These are phyloP conservation scores for Schrenkiella parvula DNA, from an alignment of 345 rosid genomes.

Conservation along the genomic window DNA sequence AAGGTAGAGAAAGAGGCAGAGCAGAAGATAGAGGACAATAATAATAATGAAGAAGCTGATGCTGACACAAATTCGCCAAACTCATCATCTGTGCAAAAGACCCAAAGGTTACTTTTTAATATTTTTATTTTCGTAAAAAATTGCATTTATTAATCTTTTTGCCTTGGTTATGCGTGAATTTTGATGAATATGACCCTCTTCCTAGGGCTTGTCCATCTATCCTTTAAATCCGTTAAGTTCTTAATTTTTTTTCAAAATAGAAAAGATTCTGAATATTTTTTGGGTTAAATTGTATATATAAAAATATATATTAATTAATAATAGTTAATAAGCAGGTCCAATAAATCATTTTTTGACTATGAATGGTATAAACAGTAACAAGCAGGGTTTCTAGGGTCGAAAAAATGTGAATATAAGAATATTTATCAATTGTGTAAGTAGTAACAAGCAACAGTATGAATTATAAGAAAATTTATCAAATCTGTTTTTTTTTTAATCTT, in stretches of 20 bases:
- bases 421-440: no score
- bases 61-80: conserved; percentile 35
- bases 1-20: conserved; percentile 33
- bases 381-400: no score
- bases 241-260: not conserved
- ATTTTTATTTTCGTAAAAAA: not conserved
- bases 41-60: conserved; percentile 25
- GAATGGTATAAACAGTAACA: no score
- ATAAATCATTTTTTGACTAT: not conserved
- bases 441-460: not conserved
- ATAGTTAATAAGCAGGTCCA: not conserved
- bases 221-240: not conserved
- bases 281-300: not conserved
- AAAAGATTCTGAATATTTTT: not conserved
- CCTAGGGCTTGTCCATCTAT: not conserved
- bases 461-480: not conserved
- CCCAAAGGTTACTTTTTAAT: conserved; percentile 24
- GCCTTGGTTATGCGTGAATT: not conserved
- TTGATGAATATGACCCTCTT: conserved; percentile 16
- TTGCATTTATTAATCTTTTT: not conserved
- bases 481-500: not conserved
- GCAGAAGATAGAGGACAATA: conserved; percentile 27
- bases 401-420: no score
- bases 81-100: conserved; percentile 31
- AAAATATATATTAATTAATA: not conserved